These are phyloP conservation scores for Aspergillus bombycis DNA, from an alignment of 2,329 filamentous ascomycete species.

Conservation along the genomic window DNA sequence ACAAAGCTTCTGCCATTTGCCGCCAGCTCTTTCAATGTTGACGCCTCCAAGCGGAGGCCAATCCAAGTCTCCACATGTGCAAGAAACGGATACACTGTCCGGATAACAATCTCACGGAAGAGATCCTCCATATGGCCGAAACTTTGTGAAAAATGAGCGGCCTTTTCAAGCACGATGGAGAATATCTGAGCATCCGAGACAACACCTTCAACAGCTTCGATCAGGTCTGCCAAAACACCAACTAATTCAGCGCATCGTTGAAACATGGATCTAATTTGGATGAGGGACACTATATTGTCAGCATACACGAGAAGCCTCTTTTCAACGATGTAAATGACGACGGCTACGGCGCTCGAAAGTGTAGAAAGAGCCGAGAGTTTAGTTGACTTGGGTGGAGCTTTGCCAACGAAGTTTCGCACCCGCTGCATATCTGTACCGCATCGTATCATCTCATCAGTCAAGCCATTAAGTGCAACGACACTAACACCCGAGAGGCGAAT, in stretches of 20 bases:
- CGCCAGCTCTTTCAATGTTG: conserved; percentile 54
- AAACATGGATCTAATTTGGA: conserved; percentile 44
- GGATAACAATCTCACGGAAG: conserved; percentile 67
- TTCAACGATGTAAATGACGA: conserved; percentile 43
- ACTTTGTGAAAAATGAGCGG: conserved; percentile 66
- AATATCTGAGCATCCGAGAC: conserved; percentile 64
- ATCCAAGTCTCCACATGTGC: conserved; percentile 74
- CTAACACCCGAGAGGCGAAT: conserved; percentile 57
- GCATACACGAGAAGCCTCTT: conserved; percentile 34
- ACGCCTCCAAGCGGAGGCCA: conserved; percentile 64
- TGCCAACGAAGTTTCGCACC: conserved; percentile 39
- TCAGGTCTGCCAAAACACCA: conserved; percentile 38
- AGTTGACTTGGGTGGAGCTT: conserved; percentile 28
- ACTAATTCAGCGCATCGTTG: conserved; percentile 42
- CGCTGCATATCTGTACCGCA: conserved; percentile 43
- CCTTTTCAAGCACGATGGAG: conserved; percentile 63
- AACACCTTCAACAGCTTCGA: conserved; percentile 51
- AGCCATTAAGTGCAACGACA: conserved; percentile 40
- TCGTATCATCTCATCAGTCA: conserved; percentile 35
- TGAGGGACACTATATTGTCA: conserved; percentile 33
- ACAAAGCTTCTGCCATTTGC: conserved; percentile 63
- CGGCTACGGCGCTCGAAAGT: conserved; percentile 36
- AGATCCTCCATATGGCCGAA: conserved; percentile 64
- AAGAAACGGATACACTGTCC: conserved; percentile 68
- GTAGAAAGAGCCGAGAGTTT: conserved; percentile 38